Base-by-base conservation (phyloP, 306 rosid species). In the Comarum palustre region DNA sequence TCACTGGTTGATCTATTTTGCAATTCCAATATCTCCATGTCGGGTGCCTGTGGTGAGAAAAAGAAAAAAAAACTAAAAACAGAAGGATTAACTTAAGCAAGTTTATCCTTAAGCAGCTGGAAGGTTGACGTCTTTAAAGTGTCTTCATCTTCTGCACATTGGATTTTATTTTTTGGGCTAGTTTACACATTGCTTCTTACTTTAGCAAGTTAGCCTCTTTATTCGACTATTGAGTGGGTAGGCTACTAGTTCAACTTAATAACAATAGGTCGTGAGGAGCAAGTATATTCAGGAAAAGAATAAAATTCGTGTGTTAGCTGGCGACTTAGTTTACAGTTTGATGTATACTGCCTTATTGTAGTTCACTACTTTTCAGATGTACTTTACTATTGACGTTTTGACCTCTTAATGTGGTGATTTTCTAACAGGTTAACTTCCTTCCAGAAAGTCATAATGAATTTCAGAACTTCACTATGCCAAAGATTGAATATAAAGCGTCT, bases 401-500 rank as follows among this genome's bases (percentile, higher is more conserved):
- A 31, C 20, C 41, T 0, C 66, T 60, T 5, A 14, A 17, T 29
- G 3, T 29, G 27, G 29, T 66, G 54, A 73, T 41, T 54, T 34
- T 69, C 36, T 73, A 66, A 77, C 72, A 77, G 84, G 83, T 41
- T 59, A 32, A 27, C 9, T 45, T 45, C 45, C 71, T 6, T 61
- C 25, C 24, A 46, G 36, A 38, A 48, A 55, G 41, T 24, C 70
- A 77, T 50, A 64, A 88, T 92, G 87, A 92, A 87, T 76, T 77
- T 88, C 51, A 82, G 84, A 15, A 80, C 91, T 10, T 73, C 91
- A 16, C 55, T 87, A 51, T 86, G 88, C 83, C 84, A 82, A 76
- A 86, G 96, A 78, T 71, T 92, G 82, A 86, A 75, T 79, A 54
- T 90, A 66, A 88, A 81, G 84, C 91, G 90, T 69, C 78, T 90